These are phyloP conservation scores for Magnaporthales sp. DNA, from an alignment of 2,329 filamentous ascomycete genomes.

Conservation along the genomic window DNA sequence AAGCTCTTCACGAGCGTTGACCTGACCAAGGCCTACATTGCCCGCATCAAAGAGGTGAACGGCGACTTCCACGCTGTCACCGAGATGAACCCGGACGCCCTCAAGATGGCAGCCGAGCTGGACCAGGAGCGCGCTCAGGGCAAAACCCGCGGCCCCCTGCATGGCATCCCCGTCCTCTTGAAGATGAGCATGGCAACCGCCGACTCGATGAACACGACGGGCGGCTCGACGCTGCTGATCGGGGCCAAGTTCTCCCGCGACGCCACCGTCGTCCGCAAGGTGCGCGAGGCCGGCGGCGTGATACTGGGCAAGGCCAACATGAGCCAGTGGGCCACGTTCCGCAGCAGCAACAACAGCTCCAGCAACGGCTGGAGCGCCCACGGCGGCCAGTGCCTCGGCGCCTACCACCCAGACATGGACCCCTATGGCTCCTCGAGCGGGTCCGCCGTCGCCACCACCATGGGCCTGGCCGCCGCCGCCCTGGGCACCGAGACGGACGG, in stretches of 20 bases:
- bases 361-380: conserved; percentile 56
- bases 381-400: conserved; percentile 51
- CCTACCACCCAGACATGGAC: conserved; percentile 52
- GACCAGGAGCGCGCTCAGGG: conserved; percentile 21
- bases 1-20: conserved; percentile 26
- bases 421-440: conserved; percentile 53
- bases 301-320: conserved; percentile 60
- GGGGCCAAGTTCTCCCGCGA: conserved; percentile 49
- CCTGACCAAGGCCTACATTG: conserved; percentile 21
- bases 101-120: conserved; percentile 25
- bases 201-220: conserved; percentile 53
- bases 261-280: conserved; percentile 48
- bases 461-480: conserved; percentile 49
- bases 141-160: conserved; percentile 34
- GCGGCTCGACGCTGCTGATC: conserved; percentile 54
- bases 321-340: conserved; percentile 56
- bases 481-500: conserved; percentile 58
- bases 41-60: conserved; percentile 25
- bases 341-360: conserved; percentile 44
- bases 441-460: conserved; percentile 46
- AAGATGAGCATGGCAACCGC: conserved; percentile 59
- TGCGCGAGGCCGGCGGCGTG: conserved; percentile 51
- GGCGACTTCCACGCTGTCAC: conserved; percentile 21
- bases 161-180: conserved; percentile 57
- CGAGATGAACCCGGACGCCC: conserved; percentile 28